Conservation (phyloP, 2,329 filamentous ascomycete genomes). For the Cucurbitaria berberidis region DNA sequence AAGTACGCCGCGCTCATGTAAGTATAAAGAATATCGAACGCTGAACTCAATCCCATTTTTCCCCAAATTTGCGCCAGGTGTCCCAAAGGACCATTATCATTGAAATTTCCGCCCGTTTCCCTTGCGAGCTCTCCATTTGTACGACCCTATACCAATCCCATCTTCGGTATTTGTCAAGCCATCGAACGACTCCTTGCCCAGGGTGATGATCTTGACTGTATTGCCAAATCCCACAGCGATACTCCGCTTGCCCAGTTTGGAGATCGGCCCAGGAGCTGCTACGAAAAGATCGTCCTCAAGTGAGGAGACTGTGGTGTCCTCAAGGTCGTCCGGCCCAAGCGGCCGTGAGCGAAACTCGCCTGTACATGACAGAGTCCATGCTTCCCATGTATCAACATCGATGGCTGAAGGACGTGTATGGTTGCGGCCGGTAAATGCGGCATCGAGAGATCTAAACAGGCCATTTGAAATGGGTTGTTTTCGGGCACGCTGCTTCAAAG, state of each 20-base stretch:
- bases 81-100: slow-evolving; percentile 1
- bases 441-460: slow-evolving; percentile 9
- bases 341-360: slow-evolving; percentile 54
- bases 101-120: slow-evolving; percentile 21
- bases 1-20: neutral
- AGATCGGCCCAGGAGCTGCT: slow-evolving; percentile 68
- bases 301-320: slow-evolving; percentile 14
- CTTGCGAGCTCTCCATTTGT: slow-evolving; percentile 18
- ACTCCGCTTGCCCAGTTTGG: slow-evolving; percentile 66
- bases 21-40: neutral
- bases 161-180: slow-evolving; percentile 16
- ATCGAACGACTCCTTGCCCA: slow-evolving; percentile 70
- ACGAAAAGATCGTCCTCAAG: slow-evolving; percentile 65
- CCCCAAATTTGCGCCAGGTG: neutral
- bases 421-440: slow-evolving; percentile 7
- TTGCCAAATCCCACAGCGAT: slow-evolving; percentile 76
- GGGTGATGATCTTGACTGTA: slow-evolving; percentile 71
- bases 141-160: slow-evolving; percentile 13
- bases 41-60: neutral
- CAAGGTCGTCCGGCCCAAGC: slow-evolving; percentile 32
- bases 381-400: slow-evolving; percentile 57
- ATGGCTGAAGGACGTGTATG: slow-evolving; percentile 5
- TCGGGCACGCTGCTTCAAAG: slow-evolving; percentile 37
- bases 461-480: slow-evolving; percentile 18
- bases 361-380: slow-evolving; percentile 57